These are phyloP conservation scores for Cucurbita pepo DNA, from an alignment of 306 rosid species.

Conservation along the genomic window DNA sequence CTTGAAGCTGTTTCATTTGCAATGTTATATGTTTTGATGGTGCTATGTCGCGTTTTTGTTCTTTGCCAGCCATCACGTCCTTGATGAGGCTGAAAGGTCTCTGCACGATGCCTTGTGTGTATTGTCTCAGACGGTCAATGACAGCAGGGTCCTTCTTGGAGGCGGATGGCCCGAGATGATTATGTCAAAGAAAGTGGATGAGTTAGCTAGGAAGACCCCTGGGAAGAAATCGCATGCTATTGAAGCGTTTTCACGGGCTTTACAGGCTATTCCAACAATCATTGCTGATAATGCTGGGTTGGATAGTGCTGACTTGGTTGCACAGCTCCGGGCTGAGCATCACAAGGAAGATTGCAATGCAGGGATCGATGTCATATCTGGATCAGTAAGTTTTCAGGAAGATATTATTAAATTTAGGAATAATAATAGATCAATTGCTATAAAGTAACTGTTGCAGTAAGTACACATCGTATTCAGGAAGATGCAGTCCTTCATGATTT, in stretches of 20 bases:
- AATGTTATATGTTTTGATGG: not conserved
- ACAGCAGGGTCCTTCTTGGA: constrained; percentile 87
- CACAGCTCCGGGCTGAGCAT: constrained; percentile 93
- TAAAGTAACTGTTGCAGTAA: not conserved
- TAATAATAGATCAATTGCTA: not conserved
- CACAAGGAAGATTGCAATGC: constrained; percentile 70
- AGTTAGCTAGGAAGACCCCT: constrained; percentile 77
- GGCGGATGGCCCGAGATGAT: constrained; percentile 99
- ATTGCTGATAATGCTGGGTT: constrained; percentile 97
- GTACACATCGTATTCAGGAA: not conserved
- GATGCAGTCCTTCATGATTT: not conserved
- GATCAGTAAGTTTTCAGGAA: constrained; percentile 43
- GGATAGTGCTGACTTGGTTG: constrained; percentile 92
- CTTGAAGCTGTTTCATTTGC: not conserved
- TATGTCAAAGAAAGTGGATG: constrained; percentile 84
- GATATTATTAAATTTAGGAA: not conserved
- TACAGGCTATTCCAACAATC: constrained; percentile 71
- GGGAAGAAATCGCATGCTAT: constrained; percentile 94
- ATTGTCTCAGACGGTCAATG: constrained; percentile 85
- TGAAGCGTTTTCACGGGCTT: constrained; percentile 88
- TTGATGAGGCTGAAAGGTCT: constrained; percentile 96
- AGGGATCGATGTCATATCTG: constrained; percentile 89
- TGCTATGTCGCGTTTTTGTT: not conserved
- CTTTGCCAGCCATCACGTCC: constrained; percentile 78
- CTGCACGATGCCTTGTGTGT: constrained; percentile 96